Evolutionary conservation across 164 flowering plant species (phyloP), one percentile per base, ranked within the genome.

Genomic region (Chimonanthus salicifolius): DNA sequence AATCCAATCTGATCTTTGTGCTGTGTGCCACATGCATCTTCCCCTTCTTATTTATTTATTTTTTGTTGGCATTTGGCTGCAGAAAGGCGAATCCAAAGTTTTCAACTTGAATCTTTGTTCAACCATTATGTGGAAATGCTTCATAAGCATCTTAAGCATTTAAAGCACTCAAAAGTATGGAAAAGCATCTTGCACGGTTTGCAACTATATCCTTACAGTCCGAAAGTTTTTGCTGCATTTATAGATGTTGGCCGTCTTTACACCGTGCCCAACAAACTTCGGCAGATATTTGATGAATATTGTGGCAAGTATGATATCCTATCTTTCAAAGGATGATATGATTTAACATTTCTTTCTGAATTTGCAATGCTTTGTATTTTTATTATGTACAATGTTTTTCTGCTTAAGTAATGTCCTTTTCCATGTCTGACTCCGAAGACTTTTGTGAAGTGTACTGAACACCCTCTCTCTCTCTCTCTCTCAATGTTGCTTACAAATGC

Each of bases 41-140:
- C 33, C 7, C 7, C 33, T 62, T n/a, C 33, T 33, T n/a, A 7
- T 10, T 3, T 62, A 62, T n/a, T 44, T 13, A 66, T n/a, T 63
- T 7, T 10, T 3, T 66, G n/a, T 11, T 66, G 68, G 49, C 16
- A 15, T 51, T 73, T 66, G 44, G 69, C 58, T 70, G 72, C 94
- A 94, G 99, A 88, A 74, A 88, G 90, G 81, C 90, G 91, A 77
- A 82, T 86, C 70, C 88, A 86, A 68, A 95, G 92, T 77, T 70
- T 82, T 78, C 91, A 93, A 58, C 88, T 95, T 68, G 99, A 95
- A 77, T 80, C 75, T 70, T 80, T 95, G 81, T 83, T 84, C 77
- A 77, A 83, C 73, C 87, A 75, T 75, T 85, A 86, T 62, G 75
- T 90, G 69, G 79, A 71, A 82, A 85, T 89, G 89, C 86, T 93